Conservation (phyloP, 2,329 filamentous ascomycete species). For the Stagonosporopsis vannaccii region DNA sequence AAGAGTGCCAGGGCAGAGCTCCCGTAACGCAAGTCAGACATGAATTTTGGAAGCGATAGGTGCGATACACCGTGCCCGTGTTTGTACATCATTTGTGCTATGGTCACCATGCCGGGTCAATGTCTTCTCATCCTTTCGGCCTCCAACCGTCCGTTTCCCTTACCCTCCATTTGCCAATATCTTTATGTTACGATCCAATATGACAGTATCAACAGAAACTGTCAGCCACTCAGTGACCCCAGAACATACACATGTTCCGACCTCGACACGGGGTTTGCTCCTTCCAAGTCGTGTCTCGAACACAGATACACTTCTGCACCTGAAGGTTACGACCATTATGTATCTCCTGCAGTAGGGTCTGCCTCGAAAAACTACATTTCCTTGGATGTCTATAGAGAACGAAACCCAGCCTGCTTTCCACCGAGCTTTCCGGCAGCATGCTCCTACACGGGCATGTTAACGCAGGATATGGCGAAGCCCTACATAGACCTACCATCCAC, state of each 20-base stretch:
- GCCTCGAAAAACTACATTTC: not conserved
- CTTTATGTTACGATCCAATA: not conserved
- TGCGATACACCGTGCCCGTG: not conserved
- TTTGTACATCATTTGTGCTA: not conserved
- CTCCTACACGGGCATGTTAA: not conserved
- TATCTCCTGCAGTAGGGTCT: not conserved
- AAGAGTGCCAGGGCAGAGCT: not conserved
- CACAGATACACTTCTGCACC: not conserved
- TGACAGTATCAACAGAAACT: not conserved
- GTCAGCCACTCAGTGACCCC: not conserved
- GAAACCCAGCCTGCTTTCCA: not conserved
- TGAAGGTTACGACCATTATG: not conserved
- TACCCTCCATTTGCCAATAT: not conserved
- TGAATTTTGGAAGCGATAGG: not conserved
- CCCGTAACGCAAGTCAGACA: not conserved
- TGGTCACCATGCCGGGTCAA: not conserved
- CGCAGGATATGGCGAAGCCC: not conserved
- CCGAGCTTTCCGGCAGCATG: not conserved
- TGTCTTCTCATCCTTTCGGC: not conserved
- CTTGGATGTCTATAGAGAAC: not conserved
- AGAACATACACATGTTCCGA: not conserved
- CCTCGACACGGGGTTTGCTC: not conserved
- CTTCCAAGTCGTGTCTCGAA: not conserved
- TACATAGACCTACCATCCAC: not conserved
- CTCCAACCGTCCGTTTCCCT: not conserved